Evolutionary conservation across 2,329 filamentous ascomycete genomes (phyloP), one percentile per base, ranked within the genome.

Genomic region (Fusarium sp.): DNA sequence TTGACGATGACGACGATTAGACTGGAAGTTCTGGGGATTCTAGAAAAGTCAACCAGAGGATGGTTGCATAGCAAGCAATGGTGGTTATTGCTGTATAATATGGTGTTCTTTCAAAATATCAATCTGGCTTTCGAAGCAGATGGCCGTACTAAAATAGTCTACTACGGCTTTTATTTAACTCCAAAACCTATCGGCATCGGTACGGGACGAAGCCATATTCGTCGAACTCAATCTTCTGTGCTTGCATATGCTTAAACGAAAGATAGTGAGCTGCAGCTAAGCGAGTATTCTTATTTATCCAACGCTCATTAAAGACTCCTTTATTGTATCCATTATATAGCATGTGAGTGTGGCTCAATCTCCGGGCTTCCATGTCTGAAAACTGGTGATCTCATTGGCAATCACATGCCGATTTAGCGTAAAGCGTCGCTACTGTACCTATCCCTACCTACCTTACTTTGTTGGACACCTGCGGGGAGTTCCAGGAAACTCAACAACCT

Each of bases 1-100:
- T 90, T 60, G 86, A 88, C 55, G 87, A 89, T 55, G 87, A 89
- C 56, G 87, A 89, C 40, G 86, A 88, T 41, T 83, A 83, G 65
- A 72, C 37, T 37, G 30, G 40, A 39, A 19, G 14, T 40, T 20
- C 28, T 52, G 30, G 41, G 40, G 55, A 35, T 37, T 53, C 28
- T 32, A n/a, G 32, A 30, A 37, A 50, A 28, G 52, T 30, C 40
- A 48, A 44, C 7, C 28, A 62, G 20, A 62, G 22, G 43, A 24
- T 37, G 47, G 43, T 43, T 63, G 48, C 30, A 44, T 24, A 28
- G 32, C 19, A 49, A 30, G 56, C 24, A 67, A 44, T 37, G 37
- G 52, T 60, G 51, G 28, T 33, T n/a, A 41, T 49, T 69, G 56
- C 63, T 67, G 56, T 62, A 44, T 62, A 69, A 53, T 55, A 63